Evolutionary conservation across 73 alveolate species (phyloP), one percentile per base, ranked within the genome.

Genomic region (Breviolum minutum): DNA sequence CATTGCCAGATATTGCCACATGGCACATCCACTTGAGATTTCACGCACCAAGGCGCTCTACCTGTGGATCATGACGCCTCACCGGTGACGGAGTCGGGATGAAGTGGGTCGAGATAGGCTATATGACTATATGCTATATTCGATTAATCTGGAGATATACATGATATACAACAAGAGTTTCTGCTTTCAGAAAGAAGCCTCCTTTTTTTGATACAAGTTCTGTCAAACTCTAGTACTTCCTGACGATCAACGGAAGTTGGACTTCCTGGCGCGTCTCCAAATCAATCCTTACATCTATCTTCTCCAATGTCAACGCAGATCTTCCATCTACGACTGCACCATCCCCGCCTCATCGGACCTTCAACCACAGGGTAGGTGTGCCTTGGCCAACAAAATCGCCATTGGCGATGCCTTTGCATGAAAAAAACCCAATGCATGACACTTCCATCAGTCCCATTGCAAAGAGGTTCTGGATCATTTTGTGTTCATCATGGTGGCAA

Each of bases 341-440:
- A 16, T 24, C 54, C 74, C 60, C 5, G 74, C 94, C 94, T 85
- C 94, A 85, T 85, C 4, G 94, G 94, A 5, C 94, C 94, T 27
- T 85, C 94, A n/a, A 85, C 94, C 94, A 85, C 94, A 6, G 94
- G 94, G 63, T 85, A 85, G n/a, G 94, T 85, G 77, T 85, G 94
- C 94, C 92, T 83, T 16, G 26, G 74, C 54, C 0, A 40, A 0
- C 54, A 40, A 40, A 0, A 40, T 40, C 54, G 54, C 54, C 54
- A 40, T 40, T 40, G 54, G 54, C 54, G 54, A 40, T 40, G 54
- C 54, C 3, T 40, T 40, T n/a, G n/a, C n/a, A n/a, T n/a, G n/a
- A 1, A 9, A 9, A 5, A 14, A 24, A 19, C 40, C 32, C 7
- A 73, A 2, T 68, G 77, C 17, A 14, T 14, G n/a, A 68, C 77